These are phyloP conservation scores for Hemileia vastatrix DNA, from an alignment of 1,284 basidiomycete genomes.

Conservation along the genomic window DNA sequence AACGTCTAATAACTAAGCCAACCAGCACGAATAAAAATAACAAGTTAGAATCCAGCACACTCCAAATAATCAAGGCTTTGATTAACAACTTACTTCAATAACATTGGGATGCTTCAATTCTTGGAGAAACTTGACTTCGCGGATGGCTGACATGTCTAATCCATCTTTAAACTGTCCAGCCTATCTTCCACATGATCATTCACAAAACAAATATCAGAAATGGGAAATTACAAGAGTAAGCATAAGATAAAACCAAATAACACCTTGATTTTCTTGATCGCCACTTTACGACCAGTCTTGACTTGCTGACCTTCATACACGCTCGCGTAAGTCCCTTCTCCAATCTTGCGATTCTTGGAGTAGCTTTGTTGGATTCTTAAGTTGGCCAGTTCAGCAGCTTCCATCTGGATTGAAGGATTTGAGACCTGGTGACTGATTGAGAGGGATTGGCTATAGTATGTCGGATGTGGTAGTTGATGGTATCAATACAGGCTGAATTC, in stretches of 20 bases:
- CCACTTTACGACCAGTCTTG: slow-evolving; percentile 64
- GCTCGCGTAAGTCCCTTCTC: slow-evolving; percentile 95
- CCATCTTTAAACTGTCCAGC: slow-evolving; percentile 95
- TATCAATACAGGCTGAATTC: too few relatives aligned
- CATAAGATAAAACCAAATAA: neutral
- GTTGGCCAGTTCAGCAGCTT: slow-evolving; percentile 22
- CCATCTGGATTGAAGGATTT: slow-evolving; percentile 6
- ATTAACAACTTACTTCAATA: slow-evolving; percentile 58
- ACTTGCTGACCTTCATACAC: slow-evolving; percentile 81
- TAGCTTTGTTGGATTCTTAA: slow-evolving; percentile 21
- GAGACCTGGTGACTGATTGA: too few relatives aligned
- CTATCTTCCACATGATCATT: slow-evolving; percentile 48
- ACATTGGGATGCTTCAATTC: slow-evolving; percentile 91
- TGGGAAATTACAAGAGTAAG: neutral
- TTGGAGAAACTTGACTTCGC: slow-evolving; percentile 93
- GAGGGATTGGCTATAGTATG: too few relatives aligned
- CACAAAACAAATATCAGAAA: neutral
- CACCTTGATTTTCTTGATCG: slow-evolving; percentile 74
- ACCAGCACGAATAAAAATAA: slow-evolving; percentile 1
- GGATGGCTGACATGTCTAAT: slow-evolving; percentile 94
- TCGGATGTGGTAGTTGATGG: too few relatives aligned
- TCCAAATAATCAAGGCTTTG: neutral
- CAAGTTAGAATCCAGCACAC: slow-evolving; percentile 27
- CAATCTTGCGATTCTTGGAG: slow-evolving; percentile 42
- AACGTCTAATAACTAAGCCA: slow-evolving; percentile 74